Evolutionary conservation across 1,284 basidiomycete genomes (phyloP), one percentile per base, ranked within the genome.

Genomic region (Naganishia sp.): DNA sequence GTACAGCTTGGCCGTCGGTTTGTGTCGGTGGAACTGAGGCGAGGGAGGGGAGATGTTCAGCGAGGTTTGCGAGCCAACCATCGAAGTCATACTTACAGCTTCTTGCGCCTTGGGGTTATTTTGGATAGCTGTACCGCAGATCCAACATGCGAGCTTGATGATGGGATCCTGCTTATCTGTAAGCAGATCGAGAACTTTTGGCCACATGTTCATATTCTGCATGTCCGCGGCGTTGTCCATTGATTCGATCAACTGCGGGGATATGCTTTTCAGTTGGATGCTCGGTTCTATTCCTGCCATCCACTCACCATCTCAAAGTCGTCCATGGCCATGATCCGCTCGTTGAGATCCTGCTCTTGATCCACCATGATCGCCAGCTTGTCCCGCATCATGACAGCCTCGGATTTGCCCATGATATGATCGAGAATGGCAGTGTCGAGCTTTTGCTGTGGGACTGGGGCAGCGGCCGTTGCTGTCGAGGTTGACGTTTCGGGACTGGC

Each of bases 191-290:
- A 94, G 85, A 2, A 99, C 76, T 0, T 90, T 87, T 60, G 86
- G 83, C 94, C 95, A 98, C 80, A 99, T 86, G 68, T 88, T 85
- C 72, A 98, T 80, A 65, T 87, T 87, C 64, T 86, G 85, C 60
- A 99, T 84, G 81, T 98, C 88, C 76, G 94, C 97, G 2, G 95
- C 94, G 77, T 99, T 99, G 75, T 99, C 95, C 66, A 99, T 92
- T 53, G 87, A 85, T 77, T 98, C 94, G 70, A 97, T 85, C 31
- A 98, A 83, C 92, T 93, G 72, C 18, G 65, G 55, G 2, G 35
- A 39, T 39, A 13, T 3, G 0, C 23, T 47, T 28, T 2, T 71
- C 50, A 52, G 54, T 13, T 39, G 3, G 35, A 39, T 39, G 2
- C 13, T 10, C 13, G 10, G 7, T 9, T 39, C 7, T 39, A 50